Base-by-base conservation (phyloP, 306 rosid species). In the Sindora glabra region DNA sequence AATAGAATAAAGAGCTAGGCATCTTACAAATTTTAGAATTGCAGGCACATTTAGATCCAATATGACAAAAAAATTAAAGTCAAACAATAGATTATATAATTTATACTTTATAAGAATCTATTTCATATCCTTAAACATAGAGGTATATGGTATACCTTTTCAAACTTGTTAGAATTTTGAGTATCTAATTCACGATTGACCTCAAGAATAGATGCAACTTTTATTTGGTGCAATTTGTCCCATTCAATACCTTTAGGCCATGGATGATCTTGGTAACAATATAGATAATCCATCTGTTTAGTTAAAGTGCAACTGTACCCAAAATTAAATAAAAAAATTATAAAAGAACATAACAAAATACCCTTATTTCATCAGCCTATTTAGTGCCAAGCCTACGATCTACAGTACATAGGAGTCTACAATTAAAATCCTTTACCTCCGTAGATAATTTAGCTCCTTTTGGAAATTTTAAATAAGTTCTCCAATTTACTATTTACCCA, bases 341-440 rank as follows among this genome's bases (percentile, higher is more conserved):
- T 83, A 76, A 81, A 68, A 75, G 61, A 82, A 83, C 84, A 83
- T 81, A 73, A 79, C 77, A 80, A 86, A 76, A 70, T 84, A 94
- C 99, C 99, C 89, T 89, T 73, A 94, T 89, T 86, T 94, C 99
- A 82, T 89, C 83, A 44, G 94, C 87, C 61, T 97, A 97, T 76
- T 84, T 89, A 49, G 97, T 89, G 56, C 99, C 99, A 63, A 94
- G 94, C 76, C 99, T 84, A 76, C 82, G 95, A n/a, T 86, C 95
- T 52, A 94, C 97, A 77, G 86, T 86, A 82, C 99, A 94, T 30
- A 94, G 73, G 49, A 94, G 94, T 79, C 78, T 82, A 73, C 95
- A 19, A 40, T 89, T 86, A 56, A 94, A 84, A 73, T 94, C 97
- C 80, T 84, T 94, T 27, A 97, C 95, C 56, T 94, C 97, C 13